phyloP scores from a whole-genome alignment of 805 yeast species.

The Candida quercuum region DNA sequence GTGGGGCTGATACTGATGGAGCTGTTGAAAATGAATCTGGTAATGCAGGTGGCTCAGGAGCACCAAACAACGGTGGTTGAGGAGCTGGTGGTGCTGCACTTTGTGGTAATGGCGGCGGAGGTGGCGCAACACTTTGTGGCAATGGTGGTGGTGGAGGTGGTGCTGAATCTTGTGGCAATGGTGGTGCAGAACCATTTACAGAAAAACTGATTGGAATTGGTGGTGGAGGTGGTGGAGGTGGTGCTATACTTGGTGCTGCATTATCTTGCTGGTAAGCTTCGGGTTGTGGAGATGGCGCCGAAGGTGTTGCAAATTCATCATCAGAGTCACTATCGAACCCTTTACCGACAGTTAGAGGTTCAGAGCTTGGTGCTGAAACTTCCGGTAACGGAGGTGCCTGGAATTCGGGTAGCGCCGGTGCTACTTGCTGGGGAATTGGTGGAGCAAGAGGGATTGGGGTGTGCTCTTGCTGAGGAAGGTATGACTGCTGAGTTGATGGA shows the following conservation, averaged over 20 bases:
- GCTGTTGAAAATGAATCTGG: slow-evolving; percentile 23
- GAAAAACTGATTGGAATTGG: slow-evolving; percentile 16
- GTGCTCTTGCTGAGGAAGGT: too few relatives aligned
- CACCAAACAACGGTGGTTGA: not conserved
- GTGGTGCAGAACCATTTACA: slow-evolving; percentile 22
- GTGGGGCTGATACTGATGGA: slow-evolving; percentile 27
- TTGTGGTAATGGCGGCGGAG: slow-evolving; percentile 21
- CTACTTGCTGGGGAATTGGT: slow-evolving; percentile 9
- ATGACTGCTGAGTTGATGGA: too few relatives aligned
- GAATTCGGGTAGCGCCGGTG: not conserved
- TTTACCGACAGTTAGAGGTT: not conserved
- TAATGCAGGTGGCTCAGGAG: slow-evolving; percentile 21
- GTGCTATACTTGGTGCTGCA: slow-evolving; percentile 7
- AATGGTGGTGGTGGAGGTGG: slow-evolving; percentile 25
- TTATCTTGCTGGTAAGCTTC: slow-evolving; percentile 19
- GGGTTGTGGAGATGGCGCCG: slow-evolving; percentile 23
- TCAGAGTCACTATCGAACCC: slow-evolving; percentile 4
- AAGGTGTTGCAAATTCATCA: slow-evolving; percentile 14
- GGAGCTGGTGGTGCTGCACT: slow-evolving; percentile 15
- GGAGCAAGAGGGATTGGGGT: too few relatives aligned
- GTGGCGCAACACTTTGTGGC: slow-evolving; percentile 25
- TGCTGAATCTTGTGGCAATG: slow-evolving; percentile 21
- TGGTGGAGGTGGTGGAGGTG: slow-evolving; percentile 23
- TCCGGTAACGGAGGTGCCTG: slow-evolving; percentile 13
- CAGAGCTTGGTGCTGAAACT: slow-evolving; percentile 1